A percentile compares a stretch with the other conserved stretches of the same genome.
phyloP scores from a whole-genome alignment of 352 stramenopile species.

The Globisporangium spiculum region DNA sequence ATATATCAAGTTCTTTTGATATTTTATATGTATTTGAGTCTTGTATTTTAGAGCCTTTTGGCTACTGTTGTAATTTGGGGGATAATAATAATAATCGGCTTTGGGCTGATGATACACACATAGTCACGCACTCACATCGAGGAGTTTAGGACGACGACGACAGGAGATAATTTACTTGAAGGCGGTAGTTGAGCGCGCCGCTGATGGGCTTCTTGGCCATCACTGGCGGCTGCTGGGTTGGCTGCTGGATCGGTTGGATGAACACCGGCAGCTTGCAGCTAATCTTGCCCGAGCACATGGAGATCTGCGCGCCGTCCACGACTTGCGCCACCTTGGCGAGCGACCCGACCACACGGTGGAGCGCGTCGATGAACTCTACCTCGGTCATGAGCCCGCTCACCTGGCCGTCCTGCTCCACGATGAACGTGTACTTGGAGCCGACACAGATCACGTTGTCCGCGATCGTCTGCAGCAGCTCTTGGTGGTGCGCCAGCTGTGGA shows the following conservation, averaged over 20 bases:
- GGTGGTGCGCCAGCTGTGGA: slow-evolving; percentile 13
- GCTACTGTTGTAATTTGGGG: not conserved
- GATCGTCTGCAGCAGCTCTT: slow-evolving; percentile 15
- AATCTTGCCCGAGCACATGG: slow-evolving; percentile 13
- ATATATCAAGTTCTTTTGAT: no score
- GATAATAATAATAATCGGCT: slow-evolving; percentile 6
- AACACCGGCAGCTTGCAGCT: slow-evolving; percentile 8
- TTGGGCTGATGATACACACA: not conserved
- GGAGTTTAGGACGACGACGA: slow-evolving; percentile 10
- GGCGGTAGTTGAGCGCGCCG: slow-evolving; percentile 12
- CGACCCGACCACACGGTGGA: slow-evolving; percentile 13
- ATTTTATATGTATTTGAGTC: not conserved
- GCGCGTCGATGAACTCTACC: slow-evolving; percentile 13
- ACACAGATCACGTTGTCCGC: slow-evolving; percentile 16
- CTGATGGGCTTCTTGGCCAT: slow-evolving; percentile 9
- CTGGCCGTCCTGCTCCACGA: slow-evolving; percentile 12
- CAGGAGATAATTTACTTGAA: slow-evolving; percentile 15
- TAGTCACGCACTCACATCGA: not conserved
- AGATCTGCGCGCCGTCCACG: slow-evolving; percentile 16
- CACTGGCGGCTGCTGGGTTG: slow-evolving; percentile 22
- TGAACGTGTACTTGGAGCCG: slow-evolving; percentile 17
- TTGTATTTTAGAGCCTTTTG: not conserved
- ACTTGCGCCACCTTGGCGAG: slow-evolving; percentile 14
- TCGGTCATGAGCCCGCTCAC: slow-evolving; percentile 15
- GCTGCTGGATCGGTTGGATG: not conserved